Conservation (phyloP, 1,284 basidiomycete species). For the Mycena sp. region DNA sequence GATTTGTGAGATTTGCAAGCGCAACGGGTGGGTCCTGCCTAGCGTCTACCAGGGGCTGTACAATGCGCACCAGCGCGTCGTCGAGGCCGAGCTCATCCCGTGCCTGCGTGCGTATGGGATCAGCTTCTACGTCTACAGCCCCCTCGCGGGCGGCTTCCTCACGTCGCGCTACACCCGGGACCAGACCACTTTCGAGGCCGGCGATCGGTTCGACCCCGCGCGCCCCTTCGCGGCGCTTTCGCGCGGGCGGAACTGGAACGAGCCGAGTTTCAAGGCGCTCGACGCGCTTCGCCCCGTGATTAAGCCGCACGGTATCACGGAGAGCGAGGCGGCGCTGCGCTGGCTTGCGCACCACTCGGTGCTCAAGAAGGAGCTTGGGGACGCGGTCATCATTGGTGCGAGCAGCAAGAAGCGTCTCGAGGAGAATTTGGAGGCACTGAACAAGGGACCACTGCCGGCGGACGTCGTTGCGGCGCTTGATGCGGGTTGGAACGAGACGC, state of each 20-base stretch:
- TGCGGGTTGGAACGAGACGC: slow-evolving; percentile 10
- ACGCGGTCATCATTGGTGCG: slow-evolving; percentile 19
- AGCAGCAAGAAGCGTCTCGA: slow-evolving; percentile 14
- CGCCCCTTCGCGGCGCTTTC: not conserved
- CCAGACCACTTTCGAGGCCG: not conserved
- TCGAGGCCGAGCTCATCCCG: slow-evolving; percentile 24
- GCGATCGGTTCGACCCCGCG: slow-evolving; percentile 5
- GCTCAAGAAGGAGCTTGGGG: slow-evolving; percentile 19
- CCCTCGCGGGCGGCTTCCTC: slow-evolving; percentile 22
- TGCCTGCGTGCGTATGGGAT: slow-evolving; percentile 24
- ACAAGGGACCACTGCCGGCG: slow-evolving; percentile 58
- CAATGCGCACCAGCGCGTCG: slow-evolving; percentile 17
- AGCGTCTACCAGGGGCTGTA: slow-evolving; percentile 24
- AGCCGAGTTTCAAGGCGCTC: slow-evolving; percentile 14
- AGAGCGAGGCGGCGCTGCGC: slow-evolving; percentile 19
- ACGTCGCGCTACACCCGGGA: slow-evolving; percentile 15
- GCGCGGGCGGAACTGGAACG: slow-evolving; percentile 17
- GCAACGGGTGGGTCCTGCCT: slow-evolving; percentile 21
- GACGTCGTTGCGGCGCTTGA: slow-evolving; percentile 45
- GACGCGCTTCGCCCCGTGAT: slow-evolving; percentile 9
- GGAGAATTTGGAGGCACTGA: slow-evolving; percentile 49
- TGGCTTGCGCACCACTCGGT: slow-evolving; percentile 23
- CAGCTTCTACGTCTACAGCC: slow-evolving; percentile 24
- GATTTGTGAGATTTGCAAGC: slow-evolving; percentile 23
- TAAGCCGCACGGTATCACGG: slow-evolving; percentile 10